Conservation (phyloP, 306 rosid genomes). For the Luffa aegyptiaca region DNA sequence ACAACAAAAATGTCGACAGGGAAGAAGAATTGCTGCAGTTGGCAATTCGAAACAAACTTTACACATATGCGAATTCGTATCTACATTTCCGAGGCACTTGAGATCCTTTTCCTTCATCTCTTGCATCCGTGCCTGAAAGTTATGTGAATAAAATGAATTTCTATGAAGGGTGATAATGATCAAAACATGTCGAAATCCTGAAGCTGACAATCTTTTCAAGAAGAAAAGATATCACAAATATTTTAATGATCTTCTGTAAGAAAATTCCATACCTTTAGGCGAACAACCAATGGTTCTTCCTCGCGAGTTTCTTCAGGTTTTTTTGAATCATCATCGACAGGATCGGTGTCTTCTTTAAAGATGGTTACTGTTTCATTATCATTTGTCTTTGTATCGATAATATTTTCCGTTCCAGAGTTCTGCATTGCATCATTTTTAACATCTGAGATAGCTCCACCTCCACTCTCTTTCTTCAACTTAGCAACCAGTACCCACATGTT, state of each 20-base stretch:
- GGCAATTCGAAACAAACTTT: constrained; percentile 95
- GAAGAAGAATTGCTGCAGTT: constrained; percentile 95
- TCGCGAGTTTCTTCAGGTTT: constrained; percentile 40
- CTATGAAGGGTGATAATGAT: neutral
- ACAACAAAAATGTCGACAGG: constrained; percentile 97
- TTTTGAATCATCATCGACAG: constrained; percentile 42
- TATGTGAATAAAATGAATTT: neutral
- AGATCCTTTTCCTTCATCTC: constrained; percentile 95
- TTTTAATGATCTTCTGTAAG: neutral
- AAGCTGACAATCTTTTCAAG: neutral
- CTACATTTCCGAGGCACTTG: constrained; percentile 66
- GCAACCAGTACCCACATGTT: constrained; percentile 99
- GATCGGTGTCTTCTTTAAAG: constrained; percentile 43
- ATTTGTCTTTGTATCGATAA: constrained; percentile 26
- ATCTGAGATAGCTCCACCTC: constrained; percentile 54
- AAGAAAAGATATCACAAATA: neutral
- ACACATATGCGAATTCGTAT: constrained; percentile 81
- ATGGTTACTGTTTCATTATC: constrained; percentile 23
- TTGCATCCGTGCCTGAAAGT: constrained; percentile 81
- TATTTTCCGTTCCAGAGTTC: constrained; percentile 32
- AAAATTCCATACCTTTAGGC: constrained; percentile 57
- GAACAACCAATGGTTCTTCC: constrained; percentile 86
- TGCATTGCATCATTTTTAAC: constrained; percentile 41
- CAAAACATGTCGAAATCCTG: neutral
- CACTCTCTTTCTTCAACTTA: constrained; percentile 85